Evolutionary conservation across 352 stramenopile genomes (phyloP).

Genomic region (Phytophthora pinifolia): DNA sequence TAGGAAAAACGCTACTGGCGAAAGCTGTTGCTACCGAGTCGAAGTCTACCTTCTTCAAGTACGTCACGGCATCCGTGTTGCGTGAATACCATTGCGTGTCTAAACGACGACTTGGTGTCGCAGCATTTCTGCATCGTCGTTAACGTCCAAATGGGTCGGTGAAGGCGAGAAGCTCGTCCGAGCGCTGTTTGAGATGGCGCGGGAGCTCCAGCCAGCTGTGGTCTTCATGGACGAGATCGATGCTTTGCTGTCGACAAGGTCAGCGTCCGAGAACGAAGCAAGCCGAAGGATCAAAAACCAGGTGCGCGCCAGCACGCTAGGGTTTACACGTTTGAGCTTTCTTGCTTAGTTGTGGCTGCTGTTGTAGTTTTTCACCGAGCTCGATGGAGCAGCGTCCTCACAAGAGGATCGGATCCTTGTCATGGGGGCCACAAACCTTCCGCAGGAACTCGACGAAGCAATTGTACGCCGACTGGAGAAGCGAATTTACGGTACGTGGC

Average conservation of each 20-base stretch:
- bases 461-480: conserved; percentile 87
- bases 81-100: background rate
- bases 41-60: conserved; percentile 87
- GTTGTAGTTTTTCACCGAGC: conserved; percentile 83
- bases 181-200: conserved; percentile 92
- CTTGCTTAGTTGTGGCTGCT: background rate
- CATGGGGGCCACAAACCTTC: conserved; percentile 88
- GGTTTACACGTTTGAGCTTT: background rate
- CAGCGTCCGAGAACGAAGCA: conserved; percentile 80
- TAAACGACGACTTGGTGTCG: conserved; percentile 15
- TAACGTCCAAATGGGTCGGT: conserved; percentile 91
- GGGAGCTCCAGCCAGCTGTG: conserved; percentile 79
- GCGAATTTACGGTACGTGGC: conserved; percentile 79
- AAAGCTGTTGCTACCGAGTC: conserved; percentile 84
- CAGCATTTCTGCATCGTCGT: conserved; percentile 85
- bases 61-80: background rate
- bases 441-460: conserved; percentile 85
- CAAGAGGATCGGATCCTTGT: conserved; percentile 83
- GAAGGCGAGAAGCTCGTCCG: conserved; percentile 95
- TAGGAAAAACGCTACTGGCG: conserved; percentile 82
- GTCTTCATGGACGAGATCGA: conserved; percentile 93
- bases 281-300: conserved; percentile 91
- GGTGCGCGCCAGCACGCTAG: conserved; percentile 23
- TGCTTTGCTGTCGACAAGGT: conserved; percentile 74
- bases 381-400: conserved; percentile 77